A percentile compares a stretch with the other conserved stretches of the same genome.
These are phyloP conservation scores for Astrephomene gubernaculifera DNA, from an alignment of 139 green algal genomes.

Conservation along the genomic window DNA sequence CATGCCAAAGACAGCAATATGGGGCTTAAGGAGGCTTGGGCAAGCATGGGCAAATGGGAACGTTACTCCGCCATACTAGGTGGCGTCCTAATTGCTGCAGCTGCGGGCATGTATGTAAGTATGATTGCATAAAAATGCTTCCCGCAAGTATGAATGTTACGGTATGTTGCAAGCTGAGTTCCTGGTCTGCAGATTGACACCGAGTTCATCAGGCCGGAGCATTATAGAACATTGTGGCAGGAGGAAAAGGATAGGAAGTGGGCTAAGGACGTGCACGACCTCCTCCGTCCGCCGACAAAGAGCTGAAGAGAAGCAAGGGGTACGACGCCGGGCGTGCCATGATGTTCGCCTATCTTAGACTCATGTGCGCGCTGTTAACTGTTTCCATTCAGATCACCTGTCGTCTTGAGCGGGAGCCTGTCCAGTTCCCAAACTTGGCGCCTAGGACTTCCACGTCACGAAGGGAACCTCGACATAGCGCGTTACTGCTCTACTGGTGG, in stretches of 20 bases:
- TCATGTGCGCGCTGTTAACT: no score
- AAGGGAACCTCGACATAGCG: no score
- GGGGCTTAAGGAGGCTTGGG: slow-evolving; percentile 31
- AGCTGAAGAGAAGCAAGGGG: no score
- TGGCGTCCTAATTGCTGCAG: not conserved
- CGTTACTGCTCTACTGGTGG: no score
- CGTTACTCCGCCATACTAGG: slow-evolving; percentile 2
- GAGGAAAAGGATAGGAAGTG: slow-evolving; percentile 3
- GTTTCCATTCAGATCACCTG: no score
- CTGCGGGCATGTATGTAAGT: slow-evolving; percentile 42
- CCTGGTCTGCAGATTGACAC: slow-evolving; percentile 27
- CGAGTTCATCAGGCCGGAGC: slow-evolving; percentile 1
- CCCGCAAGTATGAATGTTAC: not conserved
- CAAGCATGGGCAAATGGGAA: slow-evolving; percentile 26
- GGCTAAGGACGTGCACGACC: slow-evolving; percentile 21
- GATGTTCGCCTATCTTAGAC: no score
- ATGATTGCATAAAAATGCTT: no score
- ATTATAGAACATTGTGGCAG: slow-evolving; percentile 7
- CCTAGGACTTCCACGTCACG: no score
- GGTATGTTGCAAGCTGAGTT: not conserved
- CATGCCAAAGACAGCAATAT: not conserved
- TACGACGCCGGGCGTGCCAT: no score
- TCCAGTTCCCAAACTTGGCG: no score
- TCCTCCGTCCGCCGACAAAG: slow-evolving; percentile 4
- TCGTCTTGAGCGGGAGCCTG: no score